Conservation (phyloP, 805 yeast genomes). For the Candida silvatica region DNA sequence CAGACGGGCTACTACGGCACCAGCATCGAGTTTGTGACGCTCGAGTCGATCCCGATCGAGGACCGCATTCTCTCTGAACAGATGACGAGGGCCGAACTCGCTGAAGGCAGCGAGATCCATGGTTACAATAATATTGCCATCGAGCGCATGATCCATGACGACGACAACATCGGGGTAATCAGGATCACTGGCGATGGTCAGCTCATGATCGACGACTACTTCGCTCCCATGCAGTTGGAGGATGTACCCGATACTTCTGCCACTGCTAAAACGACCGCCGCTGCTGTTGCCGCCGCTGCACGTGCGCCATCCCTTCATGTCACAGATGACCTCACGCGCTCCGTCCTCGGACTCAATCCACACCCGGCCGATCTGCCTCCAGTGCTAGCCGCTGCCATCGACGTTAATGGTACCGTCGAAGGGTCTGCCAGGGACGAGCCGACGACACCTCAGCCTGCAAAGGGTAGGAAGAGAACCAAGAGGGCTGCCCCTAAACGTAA, state of each 20-base stretch:
- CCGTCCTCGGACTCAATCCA: constrained; percentile 15
- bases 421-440: no score
- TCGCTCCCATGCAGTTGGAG: constrained; percentile 1
- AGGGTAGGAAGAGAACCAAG: constrained; percentile 4
- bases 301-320: not conserved
- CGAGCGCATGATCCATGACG: constrained; percentile 25
- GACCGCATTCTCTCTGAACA: constrained; percentile 7
- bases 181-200: constrained; percentile 20
- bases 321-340: constrained; percentile 19
- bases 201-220: constrained; percentile 23
- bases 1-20: constrained; percentile 18
- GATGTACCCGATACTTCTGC: no score
- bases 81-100: no score
- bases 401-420: constrained; percentile 5
- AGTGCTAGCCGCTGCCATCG: constrained; percentile 1
- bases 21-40: constrained; percentile 22
- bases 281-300: not conserved
- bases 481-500: no score
- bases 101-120: constrained; percentile 4
- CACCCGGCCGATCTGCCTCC: not conserved
- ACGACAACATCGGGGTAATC: constrained; percentile 22
- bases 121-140: constrained; percentile 21
- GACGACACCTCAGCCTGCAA: not conserved
- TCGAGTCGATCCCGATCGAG: constrained; percentile 19
- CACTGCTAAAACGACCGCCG: not conserved